Conservation (phyloP, 345 rosid species). For the Isatis tinctoria region DNA sequence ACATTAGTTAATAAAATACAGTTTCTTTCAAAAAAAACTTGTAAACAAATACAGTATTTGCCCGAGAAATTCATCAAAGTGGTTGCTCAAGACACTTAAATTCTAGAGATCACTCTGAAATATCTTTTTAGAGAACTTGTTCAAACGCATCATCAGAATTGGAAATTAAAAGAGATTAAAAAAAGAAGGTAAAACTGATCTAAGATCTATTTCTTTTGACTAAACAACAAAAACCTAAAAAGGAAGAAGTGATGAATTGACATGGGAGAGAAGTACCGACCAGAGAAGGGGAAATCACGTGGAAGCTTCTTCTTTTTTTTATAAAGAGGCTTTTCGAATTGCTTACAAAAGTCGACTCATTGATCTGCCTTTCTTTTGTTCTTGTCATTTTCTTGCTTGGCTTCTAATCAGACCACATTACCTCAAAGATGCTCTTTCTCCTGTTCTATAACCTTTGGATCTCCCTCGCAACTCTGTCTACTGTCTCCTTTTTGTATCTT, state of each 20-base stretch:
- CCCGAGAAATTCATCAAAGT: too few relatives aligned
- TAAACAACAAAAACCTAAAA: not conserved
- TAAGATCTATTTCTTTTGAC: not conserved
- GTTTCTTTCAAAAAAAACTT: too few relatives aligned
- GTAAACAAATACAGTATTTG: too few relatives aligned
- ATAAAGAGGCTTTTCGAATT: slow-evolving; percentile 1
- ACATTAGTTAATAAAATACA: too few relatives aligned
- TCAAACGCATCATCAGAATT: not conserved
- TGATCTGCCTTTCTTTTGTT: slow-evolving; percentile 1
- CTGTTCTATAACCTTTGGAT: not conserved
- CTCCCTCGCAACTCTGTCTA: slow-evolving; percentile 3
- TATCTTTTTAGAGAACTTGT: not conserved
- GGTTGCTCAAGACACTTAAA: not conserved
- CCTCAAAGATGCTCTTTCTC: slow-evolving; percentile 18
- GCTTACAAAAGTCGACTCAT: slow-evolving; percentile 18
- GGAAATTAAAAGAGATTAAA: not conserved
- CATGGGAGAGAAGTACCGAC: slow-evolving; percentile 23
- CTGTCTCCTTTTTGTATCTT: slow-evolving; percentile 1
- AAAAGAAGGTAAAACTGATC: not conserved
- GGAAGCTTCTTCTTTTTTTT: slow-evolving; percentile 26
- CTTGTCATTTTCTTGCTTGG: slow-evolving; percentile 21
- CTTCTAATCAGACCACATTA: slow-evolving; percentile 6
- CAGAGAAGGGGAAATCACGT: slow-evolving; percentile 21
- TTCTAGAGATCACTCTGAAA: not conserved
- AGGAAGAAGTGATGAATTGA: not conserved